Evolutionary conservation across 2,329 filamentous ascomycete genomes (phyloP), one percentile per base, ranked within the genome.

Genomic region (Aureobasidium melanogenum): DNA sequence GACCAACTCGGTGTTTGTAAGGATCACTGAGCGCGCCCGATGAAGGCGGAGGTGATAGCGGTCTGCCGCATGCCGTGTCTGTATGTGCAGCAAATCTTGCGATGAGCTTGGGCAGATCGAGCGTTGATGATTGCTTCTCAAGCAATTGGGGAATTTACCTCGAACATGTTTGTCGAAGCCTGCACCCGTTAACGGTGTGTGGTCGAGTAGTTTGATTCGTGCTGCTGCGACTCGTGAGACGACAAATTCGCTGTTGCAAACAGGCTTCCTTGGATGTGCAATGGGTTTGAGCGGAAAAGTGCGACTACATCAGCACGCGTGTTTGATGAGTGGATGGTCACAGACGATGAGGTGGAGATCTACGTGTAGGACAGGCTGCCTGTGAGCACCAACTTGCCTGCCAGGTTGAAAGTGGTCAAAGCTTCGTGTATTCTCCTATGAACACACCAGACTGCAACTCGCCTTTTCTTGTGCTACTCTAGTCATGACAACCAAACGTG

Each of bases 1-100:
- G 65, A 97, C 89, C 46, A 99, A 87, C 74, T 97, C 93, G 67
- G 88, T 82, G 26, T 85, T 80, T 4, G 91, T 95, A 63, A 97
- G 81, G 26, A 94, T 80, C 34, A 96, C 88, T 26, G 88, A 92
- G 64, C 88, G 85, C 47, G 92, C 91, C 59, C 91, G 86, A 76
- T 96, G 92, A 65, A 89, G 80, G 64, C 91, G 88, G 55, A 96
- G 80, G 65, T 84, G 88, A 71, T 95, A 89, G 64, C 83, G 83
- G 71, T 91, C 86, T 72, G 86, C 84, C 43, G 86, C 87, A 70
- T 88, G 83, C 51, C 76, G 77, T 65, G 77, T 78, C 76, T 80
- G 64, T 56, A 32, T 17, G 26, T 39, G 54, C 9, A 57, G 19
- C 26, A 57, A n/a, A 26, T 10, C 8, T 44, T 26, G 12, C 24